Percentiles rank a stretch among this genome's conserved stretches.
These are phyloP conservation scores for Phytophthora syringae DNA, from an alignment of 352 stramenopile genomes.

Conservation along the genomic window DNA sequence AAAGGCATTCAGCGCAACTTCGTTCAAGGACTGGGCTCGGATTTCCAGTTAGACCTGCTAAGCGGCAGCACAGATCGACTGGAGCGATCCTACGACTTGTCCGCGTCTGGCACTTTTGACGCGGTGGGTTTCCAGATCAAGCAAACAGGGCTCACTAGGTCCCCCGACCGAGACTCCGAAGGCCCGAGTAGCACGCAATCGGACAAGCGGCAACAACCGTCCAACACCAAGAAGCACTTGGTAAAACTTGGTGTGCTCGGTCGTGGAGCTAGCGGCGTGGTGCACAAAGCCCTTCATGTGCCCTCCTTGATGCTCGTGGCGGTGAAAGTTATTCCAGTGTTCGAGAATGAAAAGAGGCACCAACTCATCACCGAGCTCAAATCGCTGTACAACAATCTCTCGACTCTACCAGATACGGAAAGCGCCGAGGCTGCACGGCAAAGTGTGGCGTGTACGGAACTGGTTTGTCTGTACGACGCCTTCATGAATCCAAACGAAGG, in stretches of 20 bases:
- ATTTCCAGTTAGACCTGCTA: slow-evolving; percentile 80
- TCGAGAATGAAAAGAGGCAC: slow-evolving; percentile 89
- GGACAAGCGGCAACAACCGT: slow-evolving; percentile 37
- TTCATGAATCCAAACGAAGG: slow-evolving; percentile 93
- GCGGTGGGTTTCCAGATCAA: slow-evolving; percentile 86
- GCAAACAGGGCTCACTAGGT: slow-evolving; percentile 78
- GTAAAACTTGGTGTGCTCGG: slow-evolving; percentile 85
- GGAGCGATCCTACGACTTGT: slow-evolving; percentile 83
- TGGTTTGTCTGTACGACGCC: slow-evolving; percentile 94
- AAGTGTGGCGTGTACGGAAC: slow-evolving; percentile 74
- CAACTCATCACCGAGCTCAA: slow-evolving; percentile 90
- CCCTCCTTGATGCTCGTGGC: slow-evolving; percentile 90
- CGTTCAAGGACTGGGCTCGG: slow-evolving; percentile 62
- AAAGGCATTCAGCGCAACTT: slow-evolving; percentile 80
- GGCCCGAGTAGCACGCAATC: slow-evolving; percentile 23
- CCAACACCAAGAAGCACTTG: slow-evolving; percentile 81
- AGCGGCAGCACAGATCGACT: slow-evolving; percentile 57
- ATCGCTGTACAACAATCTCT: slow-evolving; percentile 87
- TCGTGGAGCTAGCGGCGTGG: slow-evolving; percentile 86
- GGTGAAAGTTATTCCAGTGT: slow-evolving; percentile 92
- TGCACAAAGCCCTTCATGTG: slow-evolving; percentile 91
- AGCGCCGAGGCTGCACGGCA: slow-evolving; percentile 32
- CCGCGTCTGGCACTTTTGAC: slow-evolving; percentile 83
- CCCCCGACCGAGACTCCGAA: slow-evolving; percentile 49
- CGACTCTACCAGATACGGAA: slow-evolving; percentile 67